These are phyloP conservation scores for Cutaneotrichosporon sp. DNA, from an alignment of 1,284 basidiomycete species.

Conservation along the genomic window DNA sequence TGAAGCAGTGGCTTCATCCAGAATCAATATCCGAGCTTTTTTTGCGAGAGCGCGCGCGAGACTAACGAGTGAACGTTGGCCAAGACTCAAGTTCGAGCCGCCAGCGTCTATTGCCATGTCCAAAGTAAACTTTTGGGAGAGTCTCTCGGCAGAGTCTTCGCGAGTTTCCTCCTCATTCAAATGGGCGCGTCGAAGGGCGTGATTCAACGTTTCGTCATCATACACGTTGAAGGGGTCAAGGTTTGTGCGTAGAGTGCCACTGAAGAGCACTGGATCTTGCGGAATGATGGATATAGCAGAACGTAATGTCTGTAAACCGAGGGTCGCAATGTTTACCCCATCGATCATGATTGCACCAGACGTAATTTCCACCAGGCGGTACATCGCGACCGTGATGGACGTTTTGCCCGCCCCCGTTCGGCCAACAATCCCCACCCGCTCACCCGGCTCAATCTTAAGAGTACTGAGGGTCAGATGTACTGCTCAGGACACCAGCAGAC, in stretches of 20 bases:
- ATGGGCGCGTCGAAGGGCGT: conserved; percentile 71
- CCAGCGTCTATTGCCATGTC: conserved; percentile 45
- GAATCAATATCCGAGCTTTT: conserved; percentile 61
- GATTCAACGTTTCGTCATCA: conserved; percentile 71
- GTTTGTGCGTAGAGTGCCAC: conserved; percentile 56
- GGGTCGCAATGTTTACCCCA: conserved; percentile 48
- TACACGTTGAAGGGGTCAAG: conserved; percentile 68
- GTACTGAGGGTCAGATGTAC: not conserved
- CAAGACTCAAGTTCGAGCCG: conserved; percentile 23
- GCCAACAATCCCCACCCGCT: conserved; percentile 54
- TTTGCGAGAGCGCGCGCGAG: conserved; percentile 65
- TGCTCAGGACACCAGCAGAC: not conserved
- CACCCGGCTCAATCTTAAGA: conserved; percentile 5
- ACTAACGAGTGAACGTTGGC: conserved; percentile 49
- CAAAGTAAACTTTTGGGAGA: conserved; percentile 53
- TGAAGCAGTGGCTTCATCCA: conserved; percentile 53
- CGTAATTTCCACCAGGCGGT: conserved; percentile 49
- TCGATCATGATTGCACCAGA: conserved; percentile 49
- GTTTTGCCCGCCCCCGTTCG: conserved; percentile 56
- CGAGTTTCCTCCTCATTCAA: conserved; percentile 50
- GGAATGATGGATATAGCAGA: conserved; percentile 64
- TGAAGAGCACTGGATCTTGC: conserved; percentile 68
- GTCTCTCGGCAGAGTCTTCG: too few relatives aligned
- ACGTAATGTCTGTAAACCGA: conserved; percentile 52
- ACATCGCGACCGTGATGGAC: conserved; percentile 53